Evolutionary conservation across 106 monocot genomes (phyloP).

Genomic region (Dendrobium catenatum): DNA sequence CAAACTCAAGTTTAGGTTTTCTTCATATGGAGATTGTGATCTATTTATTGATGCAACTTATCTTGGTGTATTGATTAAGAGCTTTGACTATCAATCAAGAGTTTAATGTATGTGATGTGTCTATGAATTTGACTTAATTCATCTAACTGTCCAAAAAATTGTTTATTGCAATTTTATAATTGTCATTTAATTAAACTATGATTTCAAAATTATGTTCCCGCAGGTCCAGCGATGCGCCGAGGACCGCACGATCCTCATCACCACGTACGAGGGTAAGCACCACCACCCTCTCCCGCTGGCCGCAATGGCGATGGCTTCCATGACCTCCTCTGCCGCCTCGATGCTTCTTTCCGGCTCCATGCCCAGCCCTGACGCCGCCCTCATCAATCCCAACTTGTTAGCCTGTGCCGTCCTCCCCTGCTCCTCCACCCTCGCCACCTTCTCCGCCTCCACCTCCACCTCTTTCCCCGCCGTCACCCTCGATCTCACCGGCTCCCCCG

Average conservation of each 20-base stretch:
- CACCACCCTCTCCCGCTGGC: constrained; percentile 60
- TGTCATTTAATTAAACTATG: too few relatives aligned
- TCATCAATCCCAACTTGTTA: constrained; percentile 36
- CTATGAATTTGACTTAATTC: too few relatives aligned
- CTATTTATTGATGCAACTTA: too few relatives aligned
- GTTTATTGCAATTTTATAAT: too few relatives aligned
- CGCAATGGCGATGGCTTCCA: constrained; percentile 60
- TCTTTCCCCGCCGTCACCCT: constrained; percentile 92
- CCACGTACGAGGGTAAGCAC: constrained; percentile 64
- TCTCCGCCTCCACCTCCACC: constrained; percentile 84
- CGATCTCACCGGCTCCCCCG: constrained; percentile 58
- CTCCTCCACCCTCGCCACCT: constrained; percentile 80
- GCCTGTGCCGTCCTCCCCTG: constrained; percentile 37
- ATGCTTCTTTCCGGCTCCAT: constrained; percentile 57
- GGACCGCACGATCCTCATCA: constrained; percentile 55
- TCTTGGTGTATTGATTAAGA: too few relatives aligned
- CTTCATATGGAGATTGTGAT: too few relatives aligned
- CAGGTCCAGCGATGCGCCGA: constrained; percentile 66
- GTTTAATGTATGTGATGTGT: too few relatives aligned
- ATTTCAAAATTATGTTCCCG: not conserved
- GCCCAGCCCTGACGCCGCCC: constrained; percentile 21
- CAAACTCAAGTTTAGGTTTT: too few relatives aligned
- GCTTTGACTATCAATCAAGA: too few relatives aligned
- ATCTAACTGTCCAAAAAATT: too few relatives aligned
- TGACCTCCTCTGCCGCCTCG: constrained; percentile 54